Evolutionary conservation across 1,139 yeast genomes (phyloP).

Genomic region (Nakaseomyces bracarensis): DNA sequence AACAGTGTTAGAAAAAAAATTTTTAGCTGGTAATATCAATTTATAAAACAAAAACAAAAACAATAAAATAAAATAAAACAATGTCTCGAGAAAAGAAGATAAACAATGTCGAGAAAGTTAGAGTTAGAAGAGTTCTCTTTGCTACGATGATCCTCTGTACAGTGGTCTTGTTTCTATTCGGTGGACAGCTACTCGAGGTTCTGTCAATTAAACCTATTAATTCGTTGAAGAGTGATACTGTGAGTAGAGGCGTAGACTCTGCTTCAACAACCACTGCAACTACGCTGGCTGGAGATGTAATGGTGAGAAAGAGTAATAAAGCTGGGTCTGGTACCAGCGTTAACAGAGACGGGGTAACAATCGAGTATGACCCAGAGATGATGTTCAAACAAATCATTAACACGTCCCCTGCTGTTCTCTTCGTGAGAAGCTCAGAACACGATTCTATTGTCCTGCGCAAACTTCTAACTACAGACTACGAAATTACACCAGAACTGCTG

Average conservation of each 20-base stretch:
- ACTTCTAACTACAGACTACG: conserved; percentile 49
- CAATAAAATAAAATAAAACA: too few relatives aligned
- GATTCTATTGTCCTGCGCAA: conserved; percentile 53
- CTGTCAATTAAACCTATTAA: too few relatives aligned
- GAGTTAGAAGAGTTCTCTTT: not conserved
- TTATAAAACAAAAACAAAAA: too few relatives aligned
- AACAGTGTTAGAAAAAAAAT: too few relatives aligned
- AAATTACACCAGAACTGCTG: conserved; percentile 55
- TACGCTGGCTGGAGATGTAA: not conserved
- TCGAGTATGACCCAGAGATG: conserved; percentile 9
- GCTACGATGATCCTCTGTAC: not conserved
- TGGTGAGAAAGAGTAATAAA: conserved; percentile 1
- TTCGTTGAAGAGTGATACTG: too few relatives aligned
- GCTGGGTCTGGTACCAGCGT: not conserved
- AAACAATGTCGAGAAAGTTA: not conserved
- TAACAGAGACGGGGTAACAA: not conserved
- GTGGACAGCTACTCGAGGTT: not conserved
- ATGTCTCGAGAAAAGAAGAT: not conserved
- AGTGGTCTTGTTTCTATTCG: not conserved
- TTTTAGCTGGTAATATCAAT: too few relatives aligned
- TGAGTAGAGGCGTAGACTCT: too few relatives aligned
- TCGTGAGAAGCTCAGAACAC: conserved; percentile 13
- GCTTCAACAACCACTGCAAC: too few relatives aligned
- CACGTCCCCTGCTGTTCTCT: conserved; percentile 21
- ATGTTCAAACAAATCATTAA: conserved; percentile 17